Evolutionary conservation across 176 grass and related monocot genomes (phyloP).

Genomic region (Avena atlantica): DNA sequence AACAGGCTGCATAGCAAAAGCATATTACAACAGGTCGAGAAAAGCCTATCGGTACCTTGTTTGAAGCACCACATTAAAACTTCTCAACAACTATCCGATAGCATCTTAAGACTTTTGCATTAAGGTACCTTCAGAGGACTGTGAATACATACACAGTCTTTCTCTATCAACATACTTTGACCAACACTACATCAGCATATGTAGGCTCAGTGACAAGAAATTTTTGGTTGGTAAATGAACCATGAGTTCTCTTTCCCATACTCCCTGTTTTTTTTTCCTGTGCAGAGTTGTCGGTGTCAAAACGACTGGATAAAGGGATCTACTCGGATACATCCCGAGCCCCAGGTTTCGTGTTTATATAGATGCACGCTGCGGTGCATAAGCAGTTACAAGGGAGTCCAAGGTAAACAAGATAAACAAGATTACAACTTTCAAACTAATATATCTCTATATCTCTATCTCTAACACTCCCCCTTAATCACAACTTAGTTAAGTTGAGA

Average conservation of each 20-base stretch:
- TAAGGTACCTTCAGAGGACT: constrained; percentile 20
- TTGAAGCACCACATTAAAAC: neutral
- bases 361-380: too few relatives aligned
- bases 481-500: too few relatives aligned
- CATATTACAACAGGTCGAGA: neutral
- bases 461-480: too few relatives aligned
- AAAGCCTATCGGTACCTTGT: neutral
- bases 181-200: neutral
- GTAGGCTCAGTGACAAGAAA: constrained; percentile 12
- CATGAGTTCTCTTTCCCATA: neutral
- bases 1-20: neutral
- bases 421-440: too few relatives aligned
- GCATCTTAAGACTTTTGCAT: constrained; percentile 31
- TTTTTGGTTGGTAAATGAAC: constrained; percentile 10
- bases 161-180: constrained; percentile 8
- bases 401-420: too few relatives aligned
- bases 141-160: constrained; percentile 6
- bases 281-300: neutral
- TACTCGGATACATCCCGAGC: too few relatives aligned
- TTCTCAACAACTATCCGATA: constrained; percentile 1
- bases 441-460: too few relatives aligned
- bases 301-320: too few relatives aligned
- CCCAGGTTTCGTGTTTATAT: too few relatives aligned
- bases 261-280: neutral
- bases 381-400: too few relatives aligned